These are phyloP conservation scores for Miscanthus lutarioriparius DNA, from an alignment of 176 grass and related monocot genomes.

Conservation along the genomic window DNA sequence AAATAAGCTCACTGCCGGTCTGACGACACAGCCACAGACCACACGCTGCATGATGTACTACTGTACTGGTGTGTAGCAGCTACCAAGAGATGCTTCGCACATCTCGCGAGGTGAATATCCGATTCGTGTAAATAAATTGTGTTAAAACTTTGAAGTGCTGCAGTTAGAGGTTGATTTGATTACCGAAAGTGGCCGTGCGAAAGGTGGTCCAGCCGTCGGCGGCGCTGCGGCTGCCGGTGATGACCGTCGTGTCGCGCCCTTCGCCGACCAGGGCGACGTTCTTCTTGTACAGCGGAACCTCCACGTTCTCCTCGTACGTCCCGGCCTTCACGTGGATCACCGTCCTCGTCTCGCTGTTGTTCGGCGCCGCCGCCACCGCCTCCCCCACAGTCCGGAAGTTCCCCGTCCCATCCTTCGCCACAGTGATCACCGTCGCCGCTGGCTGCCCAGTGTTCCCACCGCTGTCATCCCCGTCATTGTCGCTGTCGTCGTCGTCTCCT, in stretches of 20 bases:
- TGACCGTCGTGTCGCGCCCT: constrained; percentile 51
- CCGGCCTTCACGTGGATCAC: constrained; percentile 65
- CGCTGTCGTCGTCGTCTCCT: neutral
- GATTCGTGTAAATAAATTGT: neutral
- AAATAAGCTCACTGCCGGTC: neutral
- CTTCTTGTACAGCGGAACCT: constrained; percentile 49
- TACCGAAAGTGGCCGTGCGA: constrained; percentile 70
- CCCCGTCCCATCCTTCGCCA: constrained; percentile 63
- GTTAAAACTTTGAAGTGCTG: neutral
- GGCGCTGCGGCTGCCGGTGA: constrained; percentile 67
- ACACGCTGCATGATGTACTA: neutral
- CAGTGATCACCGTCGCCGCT: constrained; percentile 47
- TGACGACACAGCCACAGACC: neutral
- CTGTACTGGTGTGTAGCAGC: neutral
- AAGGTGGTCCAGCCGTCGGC: constrained; percentile 75
- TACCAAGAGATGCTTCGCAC: no score
- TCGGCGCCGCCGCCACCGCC: constrained; percentile 61
- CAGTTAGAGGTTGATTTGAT: neutral
- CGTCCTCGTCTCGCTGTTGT: constrained; percentile 48
- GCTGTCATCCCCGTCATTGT: neutral
- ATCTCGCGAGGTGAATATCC: neutral
- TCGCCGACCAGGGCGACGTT: constrained; percentile 68
- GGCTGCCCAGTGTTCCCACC: neutral
- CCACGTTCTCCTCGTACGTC: constrained; percentile 82
- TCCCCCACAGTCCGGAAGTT: constrained; percentile 64